Evolutionary conservation across 495 filamentous ascomycete species (phyloP), one percentile per base, ranked within the genome.

Genomic region (Lasiosphaeris hirsuta): DNA sequence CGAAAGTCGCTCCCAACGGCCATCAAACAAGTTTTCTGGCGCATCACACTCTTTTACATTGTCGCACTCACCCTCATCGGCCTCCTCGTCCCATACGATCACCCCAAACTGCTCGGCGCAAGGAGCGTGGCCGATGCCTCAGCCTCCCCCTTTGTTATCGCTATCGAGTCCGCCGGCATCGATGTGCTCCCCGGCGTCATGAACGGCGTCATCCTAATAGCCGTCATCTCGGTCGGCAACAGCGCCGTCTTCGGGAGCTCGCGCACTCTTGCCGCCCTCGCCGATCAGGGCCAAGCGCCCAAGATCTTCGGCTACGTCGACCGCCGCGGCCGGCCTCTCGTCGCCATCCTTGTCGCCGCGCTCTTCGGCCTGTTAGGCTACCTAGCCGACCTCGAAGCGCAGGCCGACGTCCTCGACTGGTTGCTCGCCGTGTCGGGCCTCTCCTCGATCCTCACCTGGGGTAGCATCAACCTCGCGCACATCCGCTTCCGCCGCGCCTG

Each of bases 11-110:
- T 96, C 6, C 91, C 91, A 0, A 88, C 86, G 0, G 91, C 91
- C 42, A 84, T 92, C 64, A 95, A 95, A 69, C 91, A 96, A 71
- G 91, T 96, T 37, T 96, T 96, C 73, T 96, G 92, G 92, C 87
- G 92, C 66, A 96, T 96, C 70, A 84, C 84, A 13, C 80, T 96
- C 60, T 93, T 95, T 72, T 95, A 95, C 71, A 74, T 93, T 33
- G 83, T 90, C 50, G 86, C 87, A 3, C 79, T 93, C 3, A 82
- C 80, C 17, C 67, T 93, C 0, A 81, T 95, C 52, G 90, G 90
- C 10, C 74, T 92, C 2, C 75, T 92, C 5, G 88, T 96, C 6
- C 86, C 85, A 0, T 91, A 89, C 68, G 75, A 77, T 60, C 80
- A 94, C 51, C 38, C 62, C 0, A 72, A 74, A 11, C 84, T 96